Evolutionary conservation across 2,329 filamentous ascomycete species (phyloP).

Genomic region (Aspergillus ibericus): DNA sequence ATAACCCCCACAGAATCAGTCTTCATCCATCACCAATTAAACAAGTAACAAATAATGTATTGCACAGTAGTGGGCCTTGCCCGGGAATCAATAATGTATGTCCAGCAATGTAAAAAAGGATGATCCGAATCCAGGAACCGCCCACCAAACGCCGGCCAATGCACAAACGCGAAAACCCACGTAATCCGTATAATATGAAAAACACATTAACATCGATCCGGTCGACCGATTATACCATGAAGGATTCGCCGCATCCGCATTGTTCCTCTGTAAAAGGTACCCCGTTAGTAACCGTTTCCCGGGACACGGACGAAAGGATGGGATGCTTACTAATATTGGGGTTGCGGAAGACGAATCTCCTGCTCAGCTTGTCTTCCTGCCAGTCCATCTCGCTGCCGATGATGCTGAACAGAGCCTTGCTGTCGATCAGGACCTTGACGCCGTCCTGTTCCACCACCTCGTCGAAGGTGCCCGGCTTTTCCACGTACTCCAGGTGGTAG

Average conservation of each 20-base stretch:
- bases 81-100: conserved; percentile 22
- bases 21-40: no score
- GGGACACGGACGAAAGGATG: neutral
- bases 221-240: conserved; percentile 64
- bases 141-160: conserved; percentile 38
- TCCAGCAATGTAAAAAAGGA: conserved; percentile 11
- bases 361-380: conserved; percentile 91
- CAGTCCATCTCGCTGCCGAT: conserved; percentile 99
- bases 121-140: conserved; percentile 8
- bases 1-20: neutral
- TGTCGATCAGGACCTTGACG: conserved; percentile 92
- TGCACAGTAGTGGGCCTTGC: conserved; percentile 6
- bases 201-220: conserved; percentile 11
- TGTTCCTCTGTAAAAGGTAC: conserved; percentile 71
- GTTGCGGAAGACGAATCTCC: conserved; percentile 91
- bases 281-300: conserved; percentile 22
- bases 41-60: conserved; percentile 1
- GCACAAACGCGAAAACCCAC: conserved; percentile 28
- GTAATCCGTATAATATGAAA: conserved; percentile 6
- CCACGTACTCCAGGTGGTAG: conserved; percentile 93
- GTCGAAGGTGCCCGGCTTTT: conserved; percentile 83
- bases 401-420: conserved; percentile 95
- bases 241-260: conserved; percentile 95
- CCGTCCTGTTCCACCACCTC: conserved; percentile 94
- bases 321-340: conserved; percentile 89